Conservation (phyloP, 139 green algal genomes). For the Chlamydomonas sp. region DNA sequence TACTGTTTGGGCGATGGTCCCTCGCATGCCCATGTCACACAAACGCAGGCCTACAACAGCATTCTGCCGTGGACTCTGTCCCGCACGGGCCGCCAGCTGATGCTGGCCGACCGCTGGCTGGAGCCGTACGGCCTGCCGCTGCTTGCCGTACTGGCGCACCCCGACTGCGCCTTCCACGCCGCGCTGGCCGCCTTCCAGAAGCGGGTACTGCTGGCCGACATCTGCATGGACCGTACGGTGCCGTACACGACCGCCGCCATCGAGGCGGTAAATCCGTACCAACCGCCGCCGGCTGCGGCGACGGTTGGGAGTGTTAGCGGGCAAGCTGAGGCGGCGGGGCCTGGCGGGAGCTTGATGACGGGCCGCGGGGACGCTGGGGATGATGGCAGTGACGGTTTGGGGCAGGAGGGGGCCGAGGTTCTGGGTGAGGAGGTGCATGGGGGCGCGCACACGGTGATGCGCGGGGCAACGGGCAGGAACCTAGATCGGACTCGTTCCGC, state of each 20-base stretch:
- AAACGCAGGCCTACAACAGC: conserved; percentile 28
- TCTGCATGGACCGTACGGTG: conserved; percentile 40
- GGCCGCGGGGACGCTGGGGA: no score
- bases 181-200: conserved; percentile 40
- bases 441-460: no score
- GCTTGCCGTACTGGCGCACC: conserved; percentile 32
- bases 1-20: no score
- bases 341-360: no score
- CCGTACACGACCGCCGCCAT: conserved; percentile 44
- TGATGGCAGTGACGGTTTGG: no score
- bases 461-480: no score
- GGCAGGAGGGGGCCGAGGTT: no score
- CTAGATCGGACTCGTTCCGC: no score
- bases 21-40: no score
- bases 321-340: no score
- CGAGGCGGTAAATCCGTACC: conserved; percentile 2
- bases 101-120: conserved; percentile 39
- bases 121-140: conserved; percentile 42
- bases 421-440: no score
- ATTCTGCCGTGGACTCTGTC: conserved; percentile 40
- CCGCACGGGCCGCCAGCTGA: conserved; percentile 39
- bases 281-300: neutral
- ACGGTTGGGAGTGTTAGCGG: no score
- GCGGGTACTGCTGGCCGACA: conserved; percentile 38
- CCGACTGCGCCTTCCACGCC: conserved; percentile 38